Percentiles rank a stretch among this genome's conserved stretches.
phyloP scores from a whole-genome alignment of 2,329 filamentous ascomycete species.

The Pyricularia pennisetigena region DNA sequence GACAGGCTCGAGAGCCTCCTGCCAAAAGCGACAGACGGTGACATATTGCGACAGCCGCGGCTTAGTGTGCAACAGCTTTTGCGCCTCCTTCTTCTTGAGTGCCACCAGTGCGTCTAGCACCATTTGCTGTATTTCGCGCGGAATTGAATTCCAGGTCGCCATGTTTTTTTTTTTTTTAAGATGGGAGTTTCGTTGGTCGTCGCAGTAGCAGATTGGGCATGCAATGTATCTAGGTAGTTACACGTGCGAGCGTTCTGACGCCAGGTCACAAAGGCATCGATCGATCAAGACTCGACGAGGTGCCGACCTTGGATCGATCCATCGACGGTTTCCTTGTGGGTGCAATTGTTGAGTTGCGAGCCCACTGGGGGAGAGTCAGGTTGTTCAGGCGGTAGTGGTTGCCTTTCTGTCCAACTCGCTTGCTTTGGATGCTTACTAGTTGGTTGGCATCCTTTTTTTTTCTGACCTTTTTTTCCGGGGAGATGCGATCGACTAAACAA shows the following conservation, averaged over 20 bases:
- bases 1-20: constrained; percentile 14
- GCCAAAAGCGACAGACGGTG: constrained; percentile 18
- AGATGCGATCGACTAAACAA: too few species aligned
- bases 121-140: constrained; percentile 5
- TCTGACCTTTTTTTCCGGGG: too few species aligned
- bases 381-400: background rate
- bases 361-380: too few species aligned
- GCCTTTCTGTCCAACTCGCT: background rate
- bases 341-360: background rate
- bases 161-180: background rate
- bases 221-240: background rate
- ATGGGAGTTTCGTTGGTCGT: background rate
- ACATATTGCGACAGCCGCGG: constrained; percentile 11
- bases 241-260: background rate
- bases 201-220: background rate
- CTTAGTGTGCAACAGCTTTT: background rate
- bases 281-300: background rate
- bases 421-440: background rate
- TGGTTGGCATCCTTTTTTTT: too few species aligned
- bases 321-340: background rate
- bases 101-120: background rate
- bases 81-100: background rate
- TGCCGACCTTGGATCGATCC: background rate
- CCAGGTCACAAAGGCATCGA: background rate
- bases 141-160: constrained; percentile 3